Percentiles rank a stretch among this genome's conserved stretches.
Evolutionary conservation across 768 basidiomycete species (phyloP).

Genomic region (button mushroom (Agaricus bisporus)): DNA sequence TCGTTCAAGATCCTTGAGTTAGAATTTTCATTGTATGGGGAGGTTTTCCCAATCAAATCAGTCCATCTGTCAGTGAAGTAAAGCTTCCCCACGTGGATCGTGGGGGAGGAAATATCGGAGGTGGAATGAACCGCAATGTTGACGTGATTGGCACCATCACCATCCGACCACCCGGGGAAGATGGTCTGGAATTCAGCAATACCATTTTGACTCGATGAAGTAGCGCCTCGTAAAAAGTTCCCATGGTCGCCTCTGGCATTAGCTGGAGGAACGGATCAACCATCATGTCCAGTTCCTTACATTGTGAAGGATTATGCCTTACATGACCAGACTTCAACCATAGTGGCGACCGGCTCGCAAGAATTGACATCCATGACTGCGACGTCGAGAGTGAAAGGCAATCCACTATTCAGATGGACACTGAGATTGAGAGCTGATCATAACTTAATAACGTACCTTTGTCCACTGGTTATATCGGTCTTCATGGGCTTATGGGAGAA

Average conservation of each 20-base stretch:
- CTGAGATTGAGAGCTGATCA: too few relatives aligned
- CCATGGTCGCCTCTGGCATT: slow-evolving; percentile 14
- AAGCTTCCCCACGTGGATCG: slow-evolving; percentile 29
- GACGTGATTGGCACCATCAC: slow-evolving; percentile 27
- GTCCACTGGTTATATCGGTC: too few relatives aligned
- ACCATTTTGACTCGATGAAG: slow-evolving; percentile 22
- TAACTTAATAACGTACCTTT: too few relatives aligned
- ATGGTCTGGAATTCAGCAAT: slow-evolving; percentile 26
- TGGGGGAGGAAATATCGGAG: slow-evolving; percentile 19
- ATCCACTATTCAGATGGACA: slow-evolving; percentile 16
- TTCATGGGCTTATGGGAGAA: too few relatives aligned
- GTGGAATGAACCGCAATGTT: slow-evolving; percentile 27
- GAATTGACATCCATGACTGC: slow-evolving; percentile 30
- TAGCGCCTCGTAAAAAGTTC: slow-evolving; percentile 27
- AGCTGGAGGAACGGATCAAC: background rate
- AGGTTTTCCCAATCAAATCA: slow-evolving; percentile 18
- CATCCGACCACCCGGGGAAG: slow-evolving; percentile 23
- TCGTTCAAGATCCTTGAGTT: slow-evolving; percentile 21
- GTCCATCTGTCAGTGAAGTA: slow-evolving; percentile 29
- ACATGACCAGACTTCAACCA: slow-evolving; percentile 30
- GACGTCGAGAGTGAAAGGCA: slow-evolving; percentile 28
- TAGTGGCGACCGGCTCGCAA: slow-evolving; percentile 28
- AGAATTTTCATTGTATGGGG: slow-evolving; percentile 23
- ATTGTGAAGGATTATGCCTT: background rate
- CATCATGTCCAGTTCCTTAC: too few relatives aligned